These are phyloP conservation scores for Sabuloglossum arenarium DNA, from an alignment of 495 filamentous ascomycete genomes.

Conservation along the genomic window DNA sequence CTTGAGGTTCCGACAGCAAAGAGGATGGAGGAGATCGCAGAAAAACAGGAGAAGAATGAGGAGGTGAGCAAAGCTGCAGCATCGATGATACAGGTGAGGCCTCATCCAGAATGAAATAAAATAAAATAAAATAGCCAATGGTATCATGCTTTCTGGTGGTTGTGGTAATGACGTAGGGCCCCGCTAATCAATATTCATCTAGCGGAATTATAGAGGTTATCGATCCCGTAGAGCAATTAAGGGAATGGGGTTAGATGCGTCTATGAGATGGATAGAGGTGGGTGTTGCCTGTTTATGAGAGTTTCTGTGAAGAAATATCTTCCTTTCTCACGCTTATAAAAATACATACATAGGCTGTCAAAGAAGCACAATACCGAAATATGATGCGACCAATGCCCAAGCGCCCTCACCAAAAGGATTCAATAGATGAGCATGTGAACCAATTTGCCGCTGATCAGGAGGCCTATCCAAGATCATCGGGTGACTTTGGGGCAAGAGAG, in stretches of 20 bases:
- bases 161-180: not conserved
- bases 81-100: conserved; percentile 26
- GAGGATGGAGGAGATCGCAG: conserved; percentile 22
- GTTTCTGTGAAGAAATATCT: too few relatives aligned
- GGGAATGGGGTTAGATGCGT: conserved; percentile 42
- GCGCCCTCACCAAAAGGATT: not conserved
- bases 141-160: not conserved
- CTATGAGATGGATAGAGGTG: conserved; percentile 46
- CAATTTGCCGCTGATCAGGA: not conserved
- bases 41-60: conserved; percentile 25
- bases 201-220: conserved; percentile 54
- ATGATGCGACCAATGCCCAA: conserved; percentile 27
- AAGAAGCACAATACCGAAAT: conserved; percentile 40
- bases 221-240: conserved; percentile 40
- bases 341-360: conserved; percentile 25
- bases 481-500: conserved; percentile 26
- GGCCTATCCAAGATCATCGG: not conserved
- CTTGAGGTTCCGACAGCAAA: conserved; percentile 23
- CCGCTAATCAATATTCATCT: conserved; percentile 2
- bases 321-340: not conserved
- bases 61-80: conserved; percentile 25
- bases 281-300: not conserved
- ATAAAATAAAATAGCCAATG: not conserved
- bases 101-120: not conserved
- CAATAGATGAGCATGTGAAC: not conserved